phyloP scores from a whole-genome alignment of 108 stramenopile genomes.

The Schizochytrium sp. region DNA sequence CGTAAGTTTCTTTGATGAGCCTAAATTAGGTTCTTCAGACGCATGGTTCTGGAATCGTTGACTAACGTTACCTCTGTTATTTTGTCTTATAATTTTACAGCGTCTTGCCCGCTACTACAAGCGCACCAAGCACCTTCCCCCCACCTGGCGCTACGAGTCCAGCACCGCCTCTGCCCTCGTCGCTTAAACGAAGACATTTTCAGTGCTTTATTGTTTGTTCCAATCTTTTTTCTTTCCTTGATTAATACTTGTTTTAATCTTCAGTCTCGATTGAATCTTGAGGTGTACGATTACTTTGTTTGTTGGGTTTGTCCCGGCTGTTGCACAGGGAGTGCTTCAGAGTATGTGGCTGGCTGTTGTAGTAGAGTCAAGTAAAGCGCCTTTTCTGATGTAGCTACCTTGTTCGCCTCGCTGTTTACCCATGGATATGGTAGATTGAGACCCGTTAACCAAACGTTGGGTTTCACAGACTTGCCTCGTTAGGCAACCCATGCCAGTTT shows the following conservation, averaged over 20 bases:
- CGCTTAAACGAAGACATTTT: conserved; percentile 80
- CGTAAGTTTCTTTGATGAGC: conserved; percentile 61
- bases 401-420: too few relatives aligned
- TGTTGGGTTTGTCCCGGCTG: too few relatives aligned
- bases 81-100: conserved; percentile 3
- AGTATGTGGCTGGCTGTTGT: too few relatives aligned
- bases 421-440: too few relatives aligned
- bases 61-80: neutral
- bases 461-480: too few relatives aligned
- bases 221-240: neutral
- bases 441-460: too few relatives aligned
- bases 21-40: neutral
- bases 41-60: neutral
- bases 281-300: too few relatives aligned
- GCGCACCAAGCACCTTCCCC: conserved; percentile 95
- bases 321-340: too few relatives aligned
- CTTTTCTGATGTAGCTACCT: too few relatives aligned
- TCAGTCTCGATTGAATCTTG: too few relatives aligned
- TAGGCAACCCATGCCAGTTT: too few relatives aligned
- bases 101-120: conserved; percentile 97
- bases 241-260: neutral
- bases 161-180: conserved; percentile 98
- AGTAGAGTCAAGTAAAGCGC: too few relatives aligned
- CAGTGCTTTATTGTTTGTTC: neutral
- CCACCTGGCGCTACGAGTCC: conserved; percentile 99